A percentile compares a stretch with the other conserved stretches of the same genome.
phyloP scores from a whole-genome alignment of 2,329 filamentous ascomycete genomes.

The Aspergillus novofumigatus region DNA sequence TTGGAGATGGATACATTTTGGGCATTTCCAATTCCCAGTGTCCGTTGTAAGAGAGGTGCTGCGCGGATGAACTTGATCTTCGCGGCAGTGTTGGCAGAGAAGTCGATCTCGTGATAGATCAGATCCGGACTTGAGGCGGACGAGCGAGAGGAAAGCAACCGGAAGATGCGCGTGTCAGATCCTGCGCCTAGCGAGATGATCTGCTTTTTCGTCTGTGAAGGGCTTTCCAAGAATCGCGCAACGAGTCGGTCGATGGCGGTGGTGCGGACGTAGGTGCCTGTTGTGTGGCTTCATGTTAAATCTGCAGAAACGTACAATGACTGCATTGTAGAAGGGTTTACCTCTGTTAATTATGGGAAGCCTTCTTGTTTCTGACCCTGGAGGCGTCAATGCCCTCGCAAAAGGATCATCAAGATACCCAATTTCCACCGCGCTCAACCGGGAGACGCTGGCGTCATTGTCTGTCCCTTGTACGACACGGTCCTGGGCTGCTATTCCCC shows the following conservation, averaged over 20 bases:
- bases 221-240: constrained; percentile 58
- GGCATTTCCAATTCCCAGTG: constrained; percentile 26
- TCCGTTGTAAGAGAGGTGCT: constrained; percentile 27
- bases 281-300: not conserved
- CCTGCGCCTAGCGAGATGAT: constrained; percentile 91
- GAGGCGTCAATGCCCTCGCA: constrained; percentile 64
- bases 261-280: constrained; percentile 90
- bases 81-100: constrained; percentile 64
- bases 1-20: constrained; percentile 34
- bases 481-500: constrained; percentile 53
- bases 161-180: constrained; percentile 85
- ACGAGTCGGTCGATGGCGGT: constrained; percentile 76
- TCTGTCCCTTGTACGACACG: constrained; percentile 82
- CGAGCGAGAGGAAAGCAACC: constrained; percentile 54
- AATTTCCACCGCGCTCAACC: constrained; percentile 79
- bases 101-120: constrained; percentile 90
- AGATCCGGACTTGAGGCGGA: constrained; percentile 43
- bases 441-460: constrained; percentile 81
- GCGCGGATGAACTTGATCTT: constrained; percentile 54
- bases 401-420: constrained; percentile 83
- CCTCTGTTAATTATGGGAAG: constrained; percentile 94
- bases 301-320: not conserved
- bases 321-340: constrained; percentile 30
- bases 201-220: constrained; percentile 49
- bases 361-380: constrained; percentile 52